Base-by-base conservation (phyloP, 441 rosid species). In the Erodium chrysanthum region DNA sequence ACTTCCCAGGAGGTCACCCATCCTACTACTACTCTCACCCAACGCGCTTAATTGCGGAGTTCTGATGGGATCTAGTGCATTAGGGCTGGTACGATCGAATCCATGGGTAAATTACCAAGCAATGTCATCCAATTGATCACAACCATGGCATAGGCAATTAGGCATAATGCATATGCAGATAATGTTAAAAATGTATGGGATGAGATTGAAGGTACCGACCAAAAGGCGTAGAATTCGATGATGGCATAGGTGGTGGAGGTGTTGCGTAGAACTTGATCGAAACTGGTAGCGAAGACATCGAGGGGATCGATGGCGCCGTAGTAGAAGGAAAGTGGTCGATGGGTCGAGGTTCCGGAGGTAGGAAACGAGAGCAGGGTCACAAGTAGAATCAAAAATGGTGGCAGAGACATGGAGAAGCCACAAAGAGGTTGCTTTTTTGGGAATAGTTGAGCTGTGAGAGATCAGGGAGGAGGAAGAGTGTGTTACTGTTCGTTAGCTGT, bases 171-270 rank as follows among this genome's bases (percentile, higher is more conserved):
- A n/a, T n/a, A n/a, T n/a, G 1, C 8, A 42, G n/a, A 42, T 11
- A 10, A 42, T 42, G n/a, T 10, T 42, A n/a, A 42, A 42, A 42
- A 42, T 1, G 48, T 1, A 10, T 9, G 4, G 48, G n/a, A 42
- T 42, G 48, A 42, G 48, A 42, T 52, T 52, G 15, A 17, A 15
- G n/a, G 58, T 50, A 74, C 88, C 79, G 25, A 91, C 98, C 97
- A 93, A 78, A 84, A 80, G 74, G 98, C 97, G 77, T 84, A 93
- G 85, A 93, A 93, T 68, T 93, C 97, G 68, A 93, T 95, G 52
- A 93, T 66, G 33, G 92, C 91, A 68, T 77, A 83, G 66, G 87
- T 71, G 68, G 95, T 95, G 7, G 96, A 89, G 22, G 93, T 86
- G 35, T 79, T 84, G 46, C 75, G 66, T 65, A 91, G 84, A 68